These are phyloP conservation scores for Diaporthe vaccinii DNA, from an alignment of 2,329 filamentous ascomycete species.

Conservation along the genomic window DNA sequence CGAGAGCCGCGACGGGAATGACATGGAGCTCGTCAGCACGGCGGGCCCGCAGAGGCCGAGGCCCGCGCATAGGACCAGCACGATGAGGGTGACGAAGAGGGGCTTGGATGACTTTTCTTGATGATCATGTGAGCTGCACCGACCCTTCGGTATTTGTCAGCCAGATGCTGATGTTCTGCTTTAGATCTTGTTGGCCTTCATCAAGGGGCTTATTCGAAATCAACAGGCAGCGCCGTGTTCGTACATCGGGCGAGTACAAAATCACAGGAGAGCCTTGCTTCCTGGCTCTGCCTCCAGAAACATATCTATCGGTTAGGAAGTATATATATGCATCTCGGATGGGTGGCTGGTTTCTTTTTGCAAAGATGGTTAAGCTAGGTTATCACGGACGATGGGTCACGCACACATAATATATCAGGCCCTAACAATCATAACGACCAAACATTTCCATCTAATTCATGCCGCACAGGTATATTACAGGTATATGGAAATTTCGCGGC, in stretches of 20 bases:
- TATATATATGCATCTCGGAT: not conserved
- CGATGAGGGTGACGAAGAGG: slow-evolving; percentile 36
- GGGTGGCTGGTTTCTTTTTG: not conserved
- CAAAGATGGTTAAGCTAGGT: not conserved
- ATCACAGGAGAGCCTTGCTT: not conserved
- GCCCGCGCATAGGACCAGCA: slow-evolving; percentile 26
- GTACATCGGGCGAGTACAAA: not conserved
- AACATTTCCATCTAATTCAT: not conserved
- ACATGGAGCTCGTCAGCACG: slow-evolving; percentile 35
- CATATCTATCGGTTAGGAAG: not conserved
- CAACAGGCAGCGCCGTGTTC: not conserved
- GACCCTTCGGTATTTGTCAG: not conserved
- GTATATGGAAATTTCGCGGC: not conserved
- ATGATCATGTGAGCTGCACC: not conserved
- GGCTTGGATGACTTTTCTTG: slow-evolving; percentile 30
- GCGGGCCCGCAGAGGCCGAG: slow-evolving; percentile 21
- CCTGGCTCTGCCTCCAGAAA: not conserved
- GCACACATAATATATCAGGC: not conserved
- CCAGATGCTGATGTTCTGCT: not conserved
- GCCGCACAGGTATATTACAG: too few species aligned
- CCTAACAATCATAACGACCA: not conserved
- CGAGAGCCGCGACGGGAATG: slow-evolving; percentile 26
- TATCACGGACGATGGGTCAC: not conserved
- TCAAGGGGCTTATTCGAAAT: not conserved
- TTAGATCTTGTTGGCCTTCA: not conserved